Evolutionary conservation across 768 basidiomycete genomes (phyloP).

Genomic region (Tephrocybe sp.): DNA sequence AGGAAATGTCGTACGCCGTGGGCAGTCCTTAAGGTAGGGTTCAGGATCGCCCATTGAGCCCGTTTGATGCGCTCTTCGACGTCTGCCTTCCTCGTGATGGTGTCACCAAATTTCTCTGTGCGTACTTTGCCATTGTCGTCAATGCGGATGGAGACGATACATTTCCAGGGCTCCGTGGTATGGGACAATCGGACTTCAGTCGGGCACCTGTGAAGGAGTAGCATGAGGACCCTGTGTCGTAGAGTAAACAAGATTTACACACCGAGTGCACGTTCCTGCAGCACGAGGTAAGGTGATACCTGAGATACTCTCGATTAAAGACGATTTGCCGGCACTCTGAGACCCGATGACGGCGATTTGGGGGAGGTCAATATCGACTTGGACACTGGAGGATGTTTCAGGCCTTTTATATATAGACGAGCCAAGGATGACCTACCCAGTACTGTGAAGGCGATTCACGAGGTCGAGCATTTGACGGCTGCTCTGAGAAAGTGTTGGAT

Average conservation of each 20-base stretch:
- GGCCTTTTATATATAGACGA: background rate
- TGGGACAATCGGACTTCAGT: constrained; percentile 55
- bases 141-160: constrained; percentile 47
- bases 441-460: constrained; percentile 52
- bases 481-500: constrained; percentile 31
- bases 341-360: constrained; percentile 72
- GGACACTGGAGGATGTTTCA: constrained; percentile 44
- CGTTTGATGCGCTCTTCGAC: constrained; percentile 70
- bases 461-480: constrained; percentile 53
- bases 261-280: constrained; percentile 79
- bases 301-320: constrained; percentile 75
- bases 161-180: constrained; percentile 45
- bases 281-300: constrained; percentile 70
- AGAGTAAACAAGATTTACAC: background rate
- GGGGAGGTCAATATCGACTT: constrained; percentile 71
- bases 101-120: constrained; percentile 41
- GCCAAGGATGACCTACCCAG: constrained; percentile 39
- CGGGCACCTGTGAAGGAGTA: constrained; percentile 44
- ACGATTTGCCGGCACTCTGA: constrained; percentile 77
- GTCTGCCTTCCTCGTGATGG: constrained; percentile 47
- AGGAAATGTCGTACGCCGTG: constrained; percentile 33
- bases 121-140: constrained; percentile 38
- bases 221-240: background rate
- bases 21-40: constrained; percentile 37
- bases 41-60: constrained; percentile 66